These are phyloP conservation scores for Microdochium trichocladiopsis DNA, from an alignment of 2,329 filamentous ascomycete genomes.

Conservation along the genomic window DNA sequence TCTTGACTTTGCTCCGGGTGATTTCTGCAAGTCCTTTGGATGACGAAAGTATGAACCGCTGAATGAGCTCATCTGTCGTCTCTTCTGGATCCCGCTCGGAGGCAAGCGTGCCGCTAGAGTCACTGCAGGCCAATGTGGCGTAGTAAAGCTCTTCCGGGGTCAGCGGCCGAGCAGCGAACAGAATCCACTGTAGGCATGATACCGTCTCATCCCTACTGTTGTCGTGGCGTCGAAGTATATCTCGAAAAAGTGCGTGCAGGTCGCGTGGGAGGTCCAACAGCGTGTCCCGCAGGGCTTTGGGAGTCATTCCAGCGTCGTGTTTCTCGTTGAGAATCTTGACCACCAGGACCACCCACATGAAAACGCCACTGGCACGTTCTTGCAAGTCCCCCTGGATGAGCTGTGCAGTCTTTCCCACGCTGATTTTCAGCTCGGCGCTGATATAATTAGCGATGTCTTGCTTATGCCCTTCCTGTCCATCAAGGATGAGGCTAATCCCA, in stretches of 20 bases:
- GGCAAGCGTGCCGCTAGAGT: slow-evolving; percentile 5
- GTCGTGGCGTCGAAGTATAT: slow-evolving; percentile 21
- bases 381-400: slow-evolving; percentile 22
- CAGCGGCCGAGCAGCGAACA: slow-evolving; percentile 26
- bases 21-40: slow-evolving; percentile 44
- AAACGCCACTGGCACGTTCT: slow-evolving; percentile 30
- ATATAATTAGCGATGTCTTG: slow-evolving; percentile 26
- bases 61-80: slow-evolving; percentile 12
- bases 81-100: slow-evolving; percentile 16
- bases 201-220: not conserved
- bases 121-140: slow-evolving; percentile 15
- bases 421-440: slow-evolving; percentile 15
- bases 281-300: slow-evolving; percentile 16
- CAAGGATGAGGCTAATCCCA: slow-evolving; percentile 20
- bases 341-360: slow-evolving; percentile 38
- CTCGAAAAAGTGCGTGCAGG: slow-evolving; percentile 29
- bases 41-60: slow-evolving; percentile 25
- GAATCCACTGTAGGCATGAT: slow-evolving; percentile 21
- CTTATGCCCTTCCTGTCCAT: slow-evolving; percentile 22
- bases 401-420: slow-evolving; percentile 9
- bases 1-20: too few species aligned
- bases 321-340: slow-evolving; percentile 35
- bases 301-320: slow-evolving; percentile 20
- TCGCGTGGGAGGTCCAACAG: slow-evolving; percentile 28
- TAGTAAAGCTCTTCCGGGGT: slow-evolving; percentile 25